These are phyloP conservation scores for Mucor indicus DNA, from an alignment of 371 early-diverging fungal genomes.

Conservation along the genomic window DNA sequence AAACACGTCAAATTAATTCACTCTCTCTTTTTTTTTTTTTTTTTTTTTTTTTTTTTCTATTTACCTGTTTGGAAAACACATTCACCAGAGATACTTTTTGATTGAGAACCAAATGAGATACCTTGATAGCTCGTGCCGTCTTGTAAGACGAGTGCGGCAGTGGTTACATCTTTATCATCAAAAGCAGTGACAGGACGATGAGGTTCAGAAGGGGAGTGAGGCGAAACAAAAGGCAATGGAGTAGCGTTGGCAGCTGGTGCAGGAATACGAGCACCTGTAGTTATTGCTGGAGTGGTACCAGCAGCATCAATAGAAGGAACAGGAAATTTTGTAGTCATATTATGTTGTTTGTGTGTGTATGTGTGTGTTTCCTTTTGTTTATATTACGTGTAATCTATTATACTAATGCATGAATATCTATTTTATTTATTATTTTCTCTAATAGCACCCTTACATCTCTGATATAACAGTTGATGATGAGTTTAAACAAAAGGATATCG, in stretches of 20 bases:
- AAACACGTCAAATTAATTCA: slow-evolving; percentile 5
- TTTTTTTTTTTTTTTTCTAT: no score
- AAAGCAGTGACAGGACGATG: slow-evolving; percentile 56
- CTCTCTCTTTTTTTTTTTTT: no score
- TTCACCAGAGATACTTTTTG: slow-evolving; percentile 87
- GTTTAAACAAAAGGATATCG: no score
- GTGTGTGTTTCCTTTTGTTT: no score
- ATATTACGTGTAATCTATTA: no score
- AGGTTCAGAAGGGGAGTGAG: no score
- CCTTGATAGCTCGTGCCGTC: slow-evolving; percentile 89
- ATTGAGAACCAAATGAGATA: slow-evolving; percentile 91
- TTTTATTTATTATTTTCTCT: no score
- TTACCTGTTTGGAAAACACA: slow-evolving; percentile 97
- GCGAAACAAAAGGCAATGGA: no score
- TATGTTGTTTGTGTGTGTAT: no score
- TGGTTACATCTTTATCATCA: slow-evolving; percentile 48
- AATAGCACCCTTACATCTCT: no score
- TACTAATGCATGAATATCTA: no score
- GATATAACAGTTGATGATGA: no score
- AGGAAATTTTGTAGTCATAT: slow-evolving; percentile 41
- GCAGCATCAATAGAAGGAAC: slow-evolving; percentile 39
- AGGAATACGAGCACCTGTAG: slow-evolving; percentile 32
- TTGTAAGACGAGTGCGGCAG: slow-evolving; percentile 73
- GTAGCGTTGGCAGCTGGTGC: slow-evolving; percentile 52
- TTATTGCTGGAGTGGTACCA: slow-evolving; percentile 35